Base-by-base conservation (phyloP, 2,329 filamentous ascomycete species). In the Diaporthe caulivora region DNA sequence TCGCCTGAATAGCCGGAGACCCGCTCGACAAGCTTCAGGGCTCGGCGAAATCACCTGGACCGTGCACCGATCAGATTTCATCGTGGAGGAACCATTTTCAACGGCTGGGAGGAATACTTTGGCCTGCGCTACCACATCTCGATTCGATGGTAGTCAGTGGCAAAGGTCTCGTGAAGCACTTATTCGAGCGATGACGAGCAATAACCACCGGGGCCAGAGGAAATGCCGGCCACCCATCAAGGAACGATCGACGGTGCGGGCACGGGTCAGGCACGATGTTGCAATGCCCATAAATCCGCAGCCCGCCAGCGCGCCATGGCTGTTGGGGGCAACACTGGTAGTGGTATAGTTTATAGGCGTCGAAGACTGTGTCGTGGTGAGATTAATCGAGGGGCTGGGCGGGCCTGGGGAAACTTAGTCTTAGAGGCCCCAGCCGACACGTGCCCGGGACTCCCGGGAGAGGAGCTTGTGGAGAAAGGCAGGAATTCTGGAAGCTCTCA, bases 401-500 rank as follows among this genome's bases (percentile, higher is more conserved):
- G 69, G 69, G 55, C 69, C 69, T 71, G 69, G 69, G 55, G 69
- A 62, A 64, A 71, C 69, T 71, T 62, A 62, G 44, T 60, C 60
- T 62, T 37, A 53, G 31, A 58, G 58, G 69, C 44, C 62, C 69
- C 69, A 60, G 69, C 44, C 34, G 47, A 71, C 69, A 71, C 69
- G 69, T 71, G 69, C 49, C 69, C 69, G 69, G 69, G 34, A 62
- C 37, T 62, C 26, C 69, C 69, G 69, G 69, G 55, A 62, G 51
- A 71, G 44, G 55, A 60, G 69, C 57, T 62, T 71, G 55, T 49
- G 69, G 69, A 71, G 69, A 70, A 40, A 29, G 18, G 44, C 42
- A 42, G 44, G 24, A 47, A 58, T 71, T 71, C 55, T 71, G 49
- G 69, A 71, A 71, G 69, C 47, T 60, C 34, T 29, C 40, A 51